Evolutionary conservation across 257 asterid genomes (phyloP).

Genomic region (Solanum tarijense): DNA sequence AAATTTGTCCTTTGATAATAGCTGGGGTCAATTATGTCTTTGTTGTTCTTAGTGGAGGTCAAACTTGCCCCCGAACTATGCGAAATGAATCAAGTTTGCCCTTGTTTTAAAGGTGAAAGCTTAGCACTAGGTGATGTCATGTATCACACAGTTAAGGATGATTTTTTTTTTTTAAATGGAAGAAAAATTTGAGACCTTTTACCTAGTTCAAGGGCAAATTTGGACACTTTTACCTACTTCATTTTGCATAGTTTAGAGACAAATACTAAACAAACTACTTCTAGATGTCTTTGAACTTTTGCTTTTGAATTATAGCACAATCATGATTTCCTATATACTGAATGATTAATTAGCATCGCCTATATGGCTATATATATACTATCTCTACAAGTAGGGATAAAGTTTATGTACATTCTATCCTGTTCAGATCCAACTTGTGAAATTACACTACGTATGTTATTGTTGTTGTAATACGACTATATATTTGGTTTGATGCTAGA

Average conservation of each 20-base stretch:
- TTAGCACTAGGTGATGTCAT: background rate
- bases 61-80: background rate
- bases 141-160: background rate
- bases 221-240: background rate
- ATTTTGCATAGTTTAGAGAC: background rate
- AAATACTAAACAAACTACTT: background rate
- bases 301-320: background rate
- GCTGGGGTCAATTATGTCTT: too few relatives aligned
- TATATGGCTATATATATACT: background rate
- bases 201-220: background rate
- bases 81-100: background rate
- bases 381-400: too few relatives aligned
- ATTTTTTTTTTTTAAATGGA: background rate
- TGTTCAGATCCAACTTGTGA: background rate
- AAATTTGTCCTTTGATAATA: too few relatives aligned
- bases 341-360: background rate
- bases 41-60: too few relatives aligned
- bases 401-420: too few relatives aligned
- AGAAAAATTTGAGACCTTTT: background rate
- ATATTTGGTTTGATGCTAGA: slow-evolving; percentile 9
- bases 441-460: fast-evolving
- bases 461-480: background rate
- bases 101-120: background rate
- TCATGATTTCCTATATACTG: background rate
- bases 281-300: background rate